Evolutionary conservation across 176 grass and related monocot genomes (phyloP), one percentile per base, ranked within the genome.

Genomic region (Leersia perrieri): DNA sequence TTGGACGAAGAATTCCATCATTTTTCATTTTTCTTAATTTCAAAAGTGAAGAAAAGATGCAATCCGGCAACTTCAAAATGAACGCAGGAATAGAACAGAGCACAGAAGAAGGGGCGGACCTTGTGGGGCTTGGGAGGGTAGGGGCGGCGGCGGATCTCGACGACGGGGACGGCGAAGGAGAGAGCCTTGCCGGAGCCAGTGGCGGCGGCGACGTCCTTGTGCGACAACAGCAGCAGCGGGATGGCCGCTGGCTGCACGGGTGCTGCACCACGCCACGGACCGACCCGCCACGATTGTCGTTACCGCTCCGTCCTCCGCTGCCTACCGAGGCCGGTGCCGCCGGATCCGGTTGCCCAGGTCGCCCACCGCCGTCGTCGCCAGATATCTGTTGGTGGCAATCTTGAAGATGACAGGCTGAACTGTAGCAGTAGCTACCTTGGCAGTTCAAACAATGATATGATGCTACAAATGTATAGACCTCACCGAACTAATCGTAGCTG

Each of bases 151-250:
- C 88, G 79, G 61, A 98, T 98, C 78, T 98, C 96, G 7, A 95
- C 86, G 64, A 95, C 90, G 39, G 96, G 96, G 11, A 98, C 70
- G 14, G 95, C 66, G 80, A 98, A 98, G 18, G 96, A 86, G 12
- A 98, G 87, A 60, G 96, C 95, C 91, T 98, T 98, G 0, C 96
- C 96, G 20, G 96, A 98, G 3, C 96, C 96, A 14, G 96, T 98
- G 31, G 96, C 92, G 23, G 96, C 92, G 26, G 96, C 79, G 14
- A 98, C 92, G 72, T 98, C 96, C 88, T 95, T 98, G 82, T 95
- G 86, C n/a, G 83, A n/a, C n/a, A n/a, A 53, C 30, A 92, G 47
- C 45, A 98, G 92, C 72, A 89, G 88, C 11, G 96, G 96, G 73
- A 98, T 93, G 60, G 87, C 86, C 26, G 90, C 92, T 65, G 80